Base-by-base conservation (phyloP, 306 rosid species). In the Gynostemma pentaphyllum region DNA sequence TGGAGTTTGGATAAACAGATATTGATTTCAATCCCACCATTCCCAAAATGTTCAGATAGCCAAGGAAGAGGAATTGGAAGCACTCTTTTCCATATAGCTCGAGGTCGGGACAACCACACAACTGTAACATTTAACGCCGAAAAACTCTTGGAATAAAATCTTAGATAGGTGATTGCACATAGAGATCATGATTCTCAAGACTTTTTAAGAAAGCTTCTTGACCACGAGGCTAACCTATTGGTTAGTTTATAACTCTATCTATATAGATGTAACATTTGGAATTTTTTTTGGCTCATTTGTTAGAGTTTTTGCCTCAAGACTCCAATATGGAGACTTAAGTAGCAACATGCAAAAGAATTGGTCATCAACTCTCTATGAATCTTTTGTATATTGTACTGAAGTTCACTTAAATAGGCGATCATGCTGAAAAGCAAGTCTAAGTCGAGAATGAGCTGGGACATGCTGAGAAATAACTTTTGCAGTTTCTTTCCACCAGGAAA, bases 401-500 rank as follows among this genome's bases (percentile, higher is more conserved):
- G 49, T 66, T 74, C 74, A 69, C 72, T 78, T 72, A 57, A 49
- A 74, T 39, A 69, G 70, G 60, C 63, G 54, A 72, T 80, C 74
- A 36, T 73, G 80, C 11, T 60, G 76, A 69, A 84, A 86, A 70
- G 77, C 72, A 62, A 75, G 70, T 24, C 13, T 26, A 24, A 68
- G 71, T 11, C 76, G 69, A 26, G 83, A 72, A 47, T 79, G 80
- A 72, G 74, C 82, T 61, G 85, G 86, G 65, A 76, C 68, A 39
- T 74, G 82, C 52, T 56, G 77, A 8, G 87, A 85, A 53, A 79
- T 39, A 23, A 70, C 76, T 41, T 46, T 51, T 22, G 83, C 87
- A 27, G 84, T 73, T 72, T 86, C 88, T 75, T 81, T 85, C 95
- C 95, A 88, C 90, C 95, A 82, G 9, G 83, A 76, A 63, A 57